Base-by-base conservation (phyloP, 2,329 filamentous ascomycete species). In the Penicillium sp. region DNA sequence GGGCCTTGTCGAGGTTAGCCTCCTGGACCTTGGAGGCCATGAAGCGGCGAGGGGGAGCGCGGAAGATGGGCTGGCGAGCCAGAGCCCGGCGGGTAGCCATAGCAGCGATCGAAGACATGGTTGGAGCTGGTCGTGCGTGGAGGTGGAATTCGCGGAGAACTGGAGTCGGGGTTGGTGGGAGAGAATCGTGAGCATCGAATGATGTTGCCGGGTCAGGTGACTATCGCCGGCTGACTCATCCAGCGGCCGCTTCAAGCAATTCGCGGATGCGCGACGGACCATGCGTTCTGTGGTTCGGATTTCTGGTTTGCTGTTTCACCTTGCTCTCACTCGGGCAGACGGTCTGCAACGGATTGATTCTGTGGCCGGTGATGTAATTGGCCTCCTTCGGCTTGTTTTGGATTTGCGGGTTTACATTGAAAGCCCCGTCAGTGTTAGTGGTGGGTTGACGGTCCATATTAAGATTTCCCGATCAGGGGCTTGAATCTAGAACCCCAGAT, bases 1-100 rank as follows among this genome's bases (percentile, higher is more conserved):
- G 86, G 69, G 84, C 88, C 75, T 86, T 82, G 73, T 85, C 83
- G 72, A 90, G 78, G 67, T 76, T 67, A 60, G 79, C 75, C 67
- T 83, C 79, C 64, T 82, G 79, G 51, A 79, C 75, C 70, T 78
- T 79, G 63, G 74, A 76, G 63, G 71, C 68, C 68, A 69, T 69
- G 63, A 74, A 69, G 68, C 73, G 75, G 70, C 76, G 73, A 66
- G 74, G 71, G 65, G 73, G 70, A 60, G 71, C 75, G 73, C 81
- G 75, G 76, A 77, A 63, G 58, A 73, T 50, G 58, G 76, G 67
- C 63, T 76, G 76, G 66, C 77, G 75, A 67, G 73, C 67, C 65
- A 77, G 69, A 65, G 75, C 76, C 71, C 75, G 76, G 63, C 77
- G 76, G 63, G 74, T 69, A 67, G 75, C 72, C 68, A 75, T 69